phyloP scores from a whole-genome alignment of 2,329 filamentous ascomycete species.

The Penicillium olsonii region DNA sequence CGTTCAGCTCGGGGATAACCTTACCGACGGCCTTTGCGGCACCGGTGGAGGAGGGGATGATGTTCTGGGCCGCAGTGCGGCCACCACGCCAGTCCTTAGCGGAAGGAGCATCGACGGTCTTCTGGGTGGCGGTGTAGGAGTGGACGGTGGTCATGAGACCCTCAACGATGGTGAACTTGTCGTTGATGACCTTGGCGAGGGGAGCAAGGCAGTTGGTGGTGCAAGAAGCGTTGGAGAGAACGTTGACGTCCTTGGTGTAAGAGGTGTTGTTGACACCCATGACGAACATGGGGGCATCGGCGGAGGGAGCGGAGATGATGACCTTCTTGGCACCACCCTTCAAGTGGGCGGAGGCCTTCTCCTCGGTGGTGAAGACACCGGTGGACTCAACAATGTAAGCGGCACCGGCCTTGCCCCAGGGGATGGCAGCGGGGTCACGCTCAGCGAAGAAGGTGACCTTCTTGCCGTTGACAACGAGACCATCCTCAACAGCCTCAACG shows the following conservation, averaged over 20 bases:
- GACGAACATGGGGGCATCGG: conserved; percentile 98
- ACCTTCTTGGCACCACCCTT: conserved; percentile 98
- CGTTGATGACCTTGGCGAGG: conserved; percentile 98
- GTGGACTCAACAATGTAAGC: conserved; percentile 97
- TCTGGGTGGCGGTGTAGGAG: conserved; percentile 99
- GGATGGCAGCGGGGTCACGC: conserved; percentile 85
- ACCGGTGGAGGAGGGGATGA: conserved; percentile 98
- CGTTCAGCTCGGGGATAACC: conserved; percentile 96
- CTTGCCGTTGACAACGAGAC: conserved; percentile 90
- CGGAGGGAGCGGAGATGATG: conserved; percentile 62
- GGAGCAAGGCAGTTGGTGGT: conserved; percentile 99
- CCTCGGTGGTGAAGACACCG: conserved; percentile 97
- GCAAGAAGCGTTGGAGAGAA: conserved; percentile 99
- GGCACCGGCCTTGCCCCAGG: conserved; percentile 83
- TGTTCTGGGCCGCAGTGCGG: conserved; percentile 98
- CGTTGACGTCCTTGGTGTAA: conserved; percentile 86
- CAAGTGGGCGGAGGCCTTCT: conserved; percentile 93
- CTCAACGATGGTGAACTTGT: conserved; percentile 97
- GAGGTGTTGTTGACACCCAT: conserved; percentile 97
- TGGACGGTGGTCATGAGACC: conserved; percentile 99
- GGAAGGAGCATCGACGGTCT: conserved; percentile 97
- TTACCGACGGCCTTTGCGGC: conserved; percentile 99
- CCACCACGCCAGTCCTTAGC: conserved; percentile 99
- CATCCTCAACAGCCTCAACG: conserved; percentile 67
- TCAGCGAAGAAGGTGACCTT: conserved; percentile 91